phyloP scores from a whole-genome alignment of 106 monocot genomes.

The Dendrobium chrysotoxum region DNA sequence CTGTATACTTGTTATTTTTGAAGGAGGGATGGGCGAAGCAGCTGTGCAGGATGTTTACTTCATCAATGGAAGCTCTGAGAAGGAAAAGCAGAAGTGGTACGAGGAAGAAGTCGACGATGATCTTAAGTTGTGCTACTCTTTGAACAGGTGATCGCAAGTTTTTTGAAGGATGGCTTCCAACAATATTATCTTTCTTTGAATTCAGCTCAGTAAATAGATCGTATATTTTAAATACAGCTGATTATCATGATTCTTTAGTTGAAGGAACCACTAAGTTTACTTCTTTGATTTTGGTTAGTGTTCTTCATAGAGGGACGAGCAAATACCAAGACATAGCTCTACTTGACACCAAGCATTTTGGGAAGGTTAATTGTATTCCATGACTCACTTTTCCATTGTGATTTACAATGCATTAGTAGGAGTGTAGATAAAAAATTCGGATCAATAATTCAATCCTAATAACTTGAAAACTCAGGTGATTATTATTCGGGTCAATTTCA shows the following conservation, averaged over 20 bases:
- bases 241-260: too few species aligned
- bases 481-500: too few species aligned
- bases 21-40: constrained; percentile 26
- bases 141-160: constrained; percentile 41
- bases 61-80: not conserved
- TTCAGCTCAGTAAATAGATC: too few species aligned
- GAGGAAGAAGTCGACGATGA: constrained; percentile 68
- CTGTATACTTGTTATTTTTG: not conserved
- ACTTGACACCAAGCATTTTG: constrained; percentile 75
- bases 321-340: constrained; percentile 77
- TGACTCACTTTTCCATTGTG: too few species aligned
- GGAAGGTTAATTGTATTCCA: constrained; percentile 36
- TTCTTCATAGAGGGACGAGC: constrained; percentile 57
- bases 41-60: constrained; percentile 4
- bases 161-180: too few species aligned
- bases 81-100: constrained; percentile 26
- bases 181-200: too few species aligned
- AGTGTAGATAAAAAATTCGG: too few species aligned
- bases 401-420: too few species aligned
- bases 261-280: not conserved
- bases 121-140: constrained; percentile 62
- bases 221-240: too few species aligned
- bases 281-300: constrained; percentile 18
- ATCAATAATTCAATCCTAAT: too few species aligned
- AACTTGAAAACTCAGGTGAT: too few species aligned